Percentiles rank a stretch among this genome's conserved stretches.
Conservation (phyloP, 176 grass and related monocot genomes). For the Oryza coarctata region DNA sequence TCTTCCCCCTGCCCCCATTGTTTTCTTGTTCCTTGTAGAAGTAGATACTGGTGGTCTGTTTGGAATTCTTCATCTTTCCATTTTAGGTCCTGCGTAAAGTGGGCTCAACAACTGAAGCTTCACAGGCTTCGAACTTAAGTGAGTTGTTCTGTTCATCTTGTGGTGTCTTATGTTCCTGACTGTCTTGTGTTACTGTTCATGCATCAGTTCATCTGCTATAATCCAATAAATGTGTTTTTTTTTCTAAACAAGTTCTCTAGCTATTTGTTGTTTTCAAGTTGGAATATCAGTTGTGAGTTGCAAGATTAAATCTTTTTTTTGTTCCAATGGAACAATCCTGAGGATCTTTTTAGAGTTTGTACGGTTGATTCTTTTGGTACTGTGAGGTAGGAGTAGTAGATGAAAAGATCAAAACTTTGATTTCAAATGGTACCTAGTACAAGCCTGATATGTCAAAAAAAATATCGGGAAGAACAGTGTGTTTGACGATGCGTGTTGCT, state of each 20-base stretch:
- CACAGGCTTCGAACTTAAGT: too few relatives aligned
- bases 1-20: conserved; percentile 22
- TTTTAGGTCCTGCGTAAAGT: conserved; percentile 33
- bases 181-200: not conserved
- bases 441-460: not conserved
- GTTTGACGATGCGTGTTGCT: conserved; percentile 1
- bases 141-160: not conserved
- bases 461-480: conserved; percentile 10
- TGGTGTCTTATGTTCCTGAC: not conserved
- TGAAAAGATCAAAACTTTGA: conserved; percentile 2
- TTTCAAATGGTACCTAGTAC: not conserved
- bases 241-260: not conserved
- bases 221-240: not conserved
- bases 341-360: not conserved
- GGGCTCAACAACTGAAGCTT: not conserved
- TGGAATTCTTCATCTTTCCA: conserved; percentile 59
- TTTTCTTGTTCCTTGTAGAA: conserved; percentile 52
- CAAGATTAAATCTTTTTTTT: not conserved
- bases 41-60: conserved; percentile 37
- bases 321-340: not conserved
- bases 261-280: not conserved
- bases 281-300: not conserved
- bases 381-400: not conserved
- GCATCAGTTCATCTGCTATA: not conserved
- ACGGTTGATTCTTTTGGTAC: not conserved